Evolutionary conservation across 768 basidiomycete species (phyloP).

Genomic region (Tylopilus cervinicoccineus): DNA sequence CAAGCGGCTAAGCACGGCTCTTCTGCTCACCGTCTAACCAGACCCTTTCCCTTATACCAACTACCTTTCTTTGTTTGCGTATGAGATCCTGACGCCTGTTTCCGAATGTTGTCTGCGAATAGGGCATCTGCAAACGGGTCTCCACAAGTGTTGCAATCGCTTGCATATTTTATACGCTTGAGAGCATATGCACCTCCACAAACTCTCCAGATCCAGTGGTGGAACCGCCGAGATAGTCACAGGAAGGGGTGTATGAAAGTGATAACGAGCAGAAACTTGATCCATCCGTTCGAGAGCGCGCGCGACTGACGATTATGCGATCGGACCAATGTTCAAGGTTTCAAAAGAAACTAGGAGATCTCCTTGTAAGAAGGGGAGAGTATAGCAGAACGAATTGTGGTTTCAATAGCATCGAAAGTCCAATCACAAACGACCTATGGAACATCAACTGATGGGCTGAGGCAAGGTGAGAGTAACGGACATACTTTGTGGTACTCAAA

Average conservation of each 20-base stretch:
- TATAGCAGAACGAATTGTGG: slow-evolving; percentile 37
- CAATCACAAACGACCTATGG: slow-evolving; percentile 56
- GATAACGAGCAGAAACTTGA: slow-evolving; percentile 65
- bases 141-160: slow-evolving; percentile 1
- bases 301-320: slow-evolving; percentile 65
- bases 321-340: slow-evolving; percentile 48
- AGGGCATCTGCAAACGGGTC: slow-evolving; percentile 4
- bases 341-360: slow-evolving; percentile 46
- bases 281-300: slow-evolving; percentile 64
- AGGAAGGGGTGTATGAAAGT: slow-evolving; percentile 74
- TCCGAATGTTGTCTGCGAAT: not conserved
- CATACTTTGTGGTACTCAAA: slow-evolving; percentile 64
- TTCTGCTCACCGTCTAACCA: slow-evolving; percentile 81
- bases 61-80: slow-evolving; percentile 35
- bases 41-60: slow-evolving; percentile 67
- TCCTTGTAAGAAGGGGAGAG: slow-evolving; percentile 38
- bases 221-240: slow-evolving; percentile 75
- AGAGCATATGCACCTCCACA: slow-evolving; percentile 76
- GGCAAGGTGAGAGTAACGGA: not conserved
- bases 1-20: slow-evolving; percentile 48
- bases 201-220: slow-evolving; percentile 59
- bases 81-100: slow-evolving; percentile 23
- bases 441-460: slow-evolving; percentile 20
- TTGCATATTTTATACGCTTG: slow-evolving; percentile 36
- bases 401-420: slow-evolving; percentile 41